These are phyloP conservation scores for Rosa persica DNA, from an alignment of 306 rosid species.

Conservation along the genomic window DNA sequence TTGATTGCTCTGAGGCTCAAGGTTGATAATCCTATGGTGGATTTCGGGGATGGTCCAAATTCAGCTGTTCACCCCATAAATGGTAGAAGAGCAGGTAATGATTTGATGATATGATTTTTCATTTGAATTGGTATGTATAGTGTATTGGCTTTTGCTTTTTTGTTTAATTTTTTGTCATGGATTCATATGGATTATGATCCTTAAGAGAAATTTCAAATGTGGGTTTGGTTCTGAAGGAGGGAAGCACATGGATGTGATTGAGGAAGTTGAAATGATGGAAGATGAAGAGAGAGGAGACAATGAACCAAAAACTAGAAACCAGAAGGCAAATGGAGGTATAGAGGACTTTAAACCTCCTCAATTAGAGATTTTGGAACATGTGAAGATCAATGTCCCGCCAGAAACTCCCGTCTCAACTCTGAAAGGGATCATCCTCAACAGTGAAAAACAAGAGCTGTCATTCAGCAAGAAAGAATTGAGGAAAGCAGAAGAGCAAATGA, in stretches of 20 bases:
- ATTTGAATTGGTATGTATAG: background rate
- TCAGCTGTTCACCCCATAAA: conserved; percentile 24
- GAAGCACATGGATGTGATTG: conserved; percentile 50
- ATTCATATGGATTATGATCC: background rate
- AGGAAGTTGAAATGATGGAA: conserved; percentile 57
- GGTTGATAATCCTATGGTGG: conserved; percentile 54
- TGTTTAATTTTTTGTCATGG: background rate
- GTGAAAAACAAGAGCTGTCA: conserved; percentile 36
- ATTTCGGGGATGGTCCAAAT: conserved; percentile 17
- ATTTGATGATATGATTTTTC: background rate
- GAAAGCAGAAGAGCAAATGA: conserved; percentile 57
- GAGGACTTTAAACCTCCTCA: conserved; percentile 45
- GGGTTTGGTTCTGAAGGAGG: conserved; percentile 28
- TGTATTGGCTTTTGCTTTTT: background rate
- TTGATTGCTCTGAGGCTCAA: conserved; percentile 62
- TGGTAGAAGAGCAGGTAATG: conserved; percentile 37
- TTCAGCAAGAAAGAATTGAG: conserved; percentile 55
- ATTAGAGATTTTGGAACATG: conserved; percentile 51
- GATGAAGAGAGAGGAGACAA: conserved; percentile 28
- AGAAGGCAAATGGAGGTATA: conserved; percentile 1
- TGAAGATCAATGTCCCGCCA: conserved; percentile 51
- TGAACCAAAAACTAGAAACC: conserved; percentile 14
- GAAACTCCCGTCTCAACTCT: conserved; percentile 61
- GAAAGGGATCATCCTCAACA: conserved; percentile 46
- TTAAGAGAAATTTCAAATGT: background rate